These are phyloP conservation scores for Seiridium cupressi DNA, from an alignment of 2,329 filamentous ascomycete genomes.

Conservation along the genomic window DNA sequence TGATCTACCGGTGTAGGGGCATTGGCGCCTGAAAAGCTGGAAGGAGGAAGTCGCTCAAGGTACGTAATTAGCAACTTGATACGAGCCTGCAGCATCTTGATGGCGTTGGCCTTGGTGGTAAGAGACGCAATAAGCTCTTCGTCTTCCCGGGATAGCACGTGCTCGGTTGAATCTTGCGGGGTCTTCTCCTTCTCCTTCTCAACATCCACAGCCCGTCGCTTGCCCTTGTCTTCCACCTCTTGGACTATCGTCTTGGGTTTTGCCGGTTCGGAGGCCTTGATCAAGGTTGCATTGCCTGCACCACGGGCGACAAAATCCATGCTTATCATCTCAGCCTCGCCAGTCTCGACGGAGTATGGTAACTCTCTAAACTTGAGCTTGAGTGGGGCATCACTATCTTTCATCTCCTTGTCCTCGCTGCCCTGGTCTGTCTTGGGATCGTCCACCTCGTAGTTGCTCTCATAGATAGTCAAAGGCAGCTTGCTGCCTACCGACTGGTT, in stretches of 20 bases:
- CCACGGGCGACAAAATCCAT: constrained; percentile 90
- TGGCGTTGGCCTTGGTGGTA: constrained; percentile 85
- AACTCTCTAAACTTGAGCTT: constrained; percentile 79
- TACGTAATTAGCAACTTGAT: constrained; percentile 74
- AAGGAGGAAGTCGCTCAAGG: constrained; percentile 68
- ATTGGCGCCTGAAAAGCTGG: constrained; percentile 52
- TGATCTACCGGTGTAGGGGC: constrained; percentile 26
- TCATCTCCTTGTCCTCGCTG: constrained; percentile 69
- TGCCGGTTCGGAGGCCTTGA: constrained; percentile 35
- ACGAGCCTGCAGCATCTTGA: constrained; percentile 85
- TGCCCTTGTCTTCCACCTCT: constrained; percentile 52
- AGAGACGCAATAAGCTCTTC: constrained; percentile 65
- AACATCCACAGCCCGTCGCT: constrained; percentile 39
- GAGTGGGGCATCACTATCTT: constrained; percentile 56
- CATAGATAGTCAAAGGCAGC: constrained; percentile 87
- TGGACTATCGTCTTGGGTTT: constrained; percentile 36
- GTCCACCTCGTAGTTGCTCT: constrained; percentile 76
- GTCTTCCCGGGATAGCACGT: constrained; percentile 54
- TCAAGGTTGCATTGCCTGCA: constrained; percentile 74
- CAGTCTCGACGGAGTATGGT: constrained; percentile 85
- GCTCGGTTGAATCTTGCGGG: constrained; percentile 35
- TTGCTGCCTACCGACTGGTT: constrained; percentile 67
- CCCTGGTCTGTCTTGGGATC: constrained; percentile 48
- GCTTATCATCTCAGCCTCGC: constrained; percentile 96
- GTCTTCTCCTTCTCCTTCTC: constrained; percentile 25